Conservation (phyloP, 2,329 filamentous ascomycete genomes). For the Ceratocystis destructans region DNA sequence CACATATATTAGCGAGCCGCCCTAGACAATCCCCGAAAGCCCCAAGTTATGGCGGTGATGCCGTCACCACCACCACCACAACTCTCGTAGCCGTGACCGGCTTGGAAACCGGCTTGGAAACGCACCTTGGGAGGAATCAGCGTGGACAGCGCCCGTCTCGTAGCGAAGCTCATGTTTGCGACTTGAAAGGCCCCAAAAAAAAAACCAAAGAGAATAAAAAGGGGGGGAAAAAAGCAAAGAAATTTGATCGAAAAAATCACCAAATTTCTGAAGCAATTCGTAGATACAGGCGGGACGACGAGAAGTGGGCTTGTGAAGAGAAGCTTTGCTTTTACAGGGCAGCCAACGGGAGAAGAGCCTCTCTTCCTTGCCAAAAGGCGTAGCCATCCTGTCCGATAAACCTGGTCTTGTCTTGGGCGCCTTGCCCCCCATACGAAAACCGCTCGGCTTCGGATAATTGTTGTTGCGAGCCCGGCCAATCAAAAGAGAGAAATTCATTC, state of each 20-base stretch:
- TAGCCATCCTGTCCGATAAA: slow-evolving; percentile 10
- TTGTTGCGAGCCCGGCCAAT: slow-evolving; percentile 33
- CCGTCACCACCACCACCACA: no score
- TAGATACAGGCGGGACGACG: slow-evolving; percentile 10
- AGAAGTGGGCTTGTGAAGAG: slow-evolving; percentile 14
- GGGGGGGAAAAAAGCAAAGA: slow-evolving; percentile 5
- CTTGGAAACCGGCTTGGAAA: slow-evolving; percentile 8
- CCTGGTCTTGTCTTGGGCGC: slow-evolving; percentile 1
- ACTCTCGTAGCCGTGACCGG: no score
- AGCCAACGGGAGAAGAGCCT: not conserved
- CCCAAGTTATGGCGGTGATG: no score
- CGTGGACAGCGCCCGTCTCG: slow-evolving; percentile 86
- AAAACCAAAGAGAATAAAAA: not conserved
- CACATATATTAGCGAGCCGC: no score
- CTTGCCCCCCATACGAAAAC: slow-evolving; percentile 31
- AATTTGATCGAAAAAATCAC: slow-evolving; percentile 16
- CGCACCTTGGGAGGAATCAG: slow-evolving; percentile 97
- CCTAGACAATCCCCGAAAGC: no score
- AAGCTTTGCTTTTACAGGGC: slow-evolving; percentile 16
- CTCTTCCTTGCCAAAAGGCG: not conserved
- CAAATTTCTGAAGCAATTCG: slow-evolving; percentile 18
- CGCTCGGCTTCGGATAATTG: slow-evolving; percentile 35
- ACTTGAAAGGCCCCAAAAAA: not conserved
- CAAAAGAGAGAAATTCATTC: slow-evolving; percentile 22
- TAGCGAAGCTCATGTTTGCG: slow-evolving; percentile 68